phyloP scores from a whole-genome alignment of 768 basidiomycete species.

The Rhodotorula toruloides region DNA sequence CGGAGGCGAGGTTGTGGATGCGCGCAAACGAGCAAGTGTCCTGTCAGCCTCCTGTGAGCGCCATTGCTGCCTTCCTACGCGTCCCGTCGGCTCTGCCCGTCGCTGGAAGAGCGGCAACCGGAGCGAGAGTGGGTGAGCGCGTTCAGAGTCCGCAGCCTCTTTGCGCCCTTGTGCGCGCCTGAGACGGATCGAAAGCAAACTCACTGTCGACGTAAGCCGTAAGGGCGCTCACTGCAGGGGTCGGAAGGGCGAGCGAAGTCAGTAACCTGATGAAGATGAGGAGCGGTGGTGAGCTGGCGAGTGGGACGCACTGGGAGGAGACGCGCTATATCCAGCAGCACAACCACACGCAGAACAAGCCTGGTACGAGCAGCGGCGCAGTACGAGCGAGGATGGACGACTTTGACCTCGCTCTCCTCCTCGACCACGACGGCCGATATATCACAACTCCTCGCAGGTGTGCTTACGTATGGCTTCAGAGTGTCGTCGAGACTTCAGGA shows the following conservation, averaged over 20 bases:
- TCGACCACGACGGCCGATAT: too few species aligned
- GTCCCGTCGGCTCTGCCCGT: not conserved
- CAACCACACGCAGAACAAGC: not conserved
- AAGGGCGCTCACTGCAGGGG: constrained; percentile 66
- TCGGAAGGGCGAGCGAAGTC: not conserved
- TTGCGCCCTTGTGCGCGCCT: too few species aligned
- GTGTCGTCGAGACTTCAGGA: too few species aligned
- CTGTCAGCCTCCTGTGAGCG: not conserved
- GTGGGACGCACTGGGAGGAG: constrained; percentile 4
- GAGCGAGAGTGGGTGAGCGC: not conserved
- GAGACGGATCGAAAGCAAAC: constrained; percentile 42
- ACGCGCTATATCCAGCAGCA: not conserved
- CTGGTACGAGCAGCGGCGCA: not conserved
- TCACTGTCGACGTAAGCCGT: constrained; percentile 85
- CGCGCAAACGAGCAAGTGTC: constrained; percentile 12
- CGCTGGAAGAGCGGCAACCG: not conserved
- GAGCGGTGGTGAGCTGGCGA: not conserved
- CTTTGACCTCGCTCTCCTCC: too few species aligned
- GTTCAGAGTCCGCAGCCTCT: not conserved
- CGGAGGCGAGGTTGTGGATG: too few species aligned
- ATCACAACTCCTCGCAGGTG: too few species aligned
- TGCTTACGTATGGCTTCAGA: too few species aligned
- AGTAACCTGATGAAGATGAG: not conserved
- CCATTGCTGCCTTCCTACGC: too few species aligned
- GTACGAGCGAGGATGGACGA: too few species aligned